A percentile compares a stretch with the other conserved stretches of the same genome.
These are phyloP conservation scores for Lenzites betulinus DNA, from an alignment of 768 basidiomycete genomes.

Conservation along the genomic window DNA sequence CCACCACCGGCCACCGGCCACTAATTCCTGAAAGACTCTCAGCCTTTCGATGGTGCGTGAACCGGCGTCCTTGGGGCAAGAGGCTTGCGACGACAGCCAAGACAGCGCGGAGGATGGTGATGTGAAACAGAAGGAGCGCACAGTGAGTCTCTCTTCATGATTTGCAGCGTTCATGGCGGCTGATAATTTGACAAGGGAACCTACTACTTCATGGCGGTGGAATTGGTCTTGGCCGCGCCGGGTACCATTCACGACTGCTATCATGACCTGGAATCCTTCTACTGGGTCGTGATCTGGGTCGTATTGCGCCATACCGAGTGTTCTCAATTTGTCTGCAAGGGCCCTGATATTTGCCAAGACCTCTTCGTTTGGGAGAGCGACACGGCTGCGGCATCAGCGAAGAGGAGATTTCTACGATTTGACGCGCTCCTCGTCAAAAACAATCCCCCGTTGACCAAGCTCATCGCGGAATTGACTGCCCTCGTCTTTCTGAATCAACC, in stretches of 20 bases:
- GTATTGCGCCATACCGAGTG: slow-evolving; percentile 14
- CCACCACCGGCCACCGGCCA: too few species aligned
- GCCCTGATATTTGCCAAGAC: neutral
- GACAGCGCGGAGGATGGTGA: too few species aligned
- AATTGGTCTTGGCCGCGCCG: neutral
- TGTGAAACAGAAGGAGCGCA: too few species aligned
- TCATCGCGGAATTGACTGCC: neutral
- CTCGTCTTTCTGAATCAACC: neutral
- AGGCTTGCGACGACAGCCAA: too few species aligned
- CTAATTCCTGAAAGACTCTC: too few species aligned
- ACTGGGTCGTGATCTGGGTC: slow-evolving; percentile 17
- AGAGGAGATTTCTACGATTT: neutral
- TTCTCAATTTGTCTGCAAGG: too few species aligned
- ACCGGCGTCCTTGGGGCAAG: neutral
- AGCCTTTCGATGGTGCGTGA: slow-evolving; percentile 9
- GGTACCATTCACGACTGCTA: neutral
- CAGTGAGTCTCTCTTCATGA: too few species aligned
- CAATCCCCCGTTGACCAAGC: neutral
- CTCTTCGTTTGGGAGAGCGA: neutral
- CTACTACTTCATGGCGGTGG: neutral
- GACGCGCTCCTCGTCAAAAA: neutral
- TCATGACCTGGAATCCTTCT: slow-evolving; percentile 23
- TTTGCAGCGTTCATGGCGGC: too few species aligned
- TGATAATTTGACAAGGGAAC: neutral
- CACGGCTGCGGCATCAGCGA: neutral